phyloP scores from a whole-genome alignment of 768 basidiomycete genomes.

The Leccinum subtestaceum region DNA sequence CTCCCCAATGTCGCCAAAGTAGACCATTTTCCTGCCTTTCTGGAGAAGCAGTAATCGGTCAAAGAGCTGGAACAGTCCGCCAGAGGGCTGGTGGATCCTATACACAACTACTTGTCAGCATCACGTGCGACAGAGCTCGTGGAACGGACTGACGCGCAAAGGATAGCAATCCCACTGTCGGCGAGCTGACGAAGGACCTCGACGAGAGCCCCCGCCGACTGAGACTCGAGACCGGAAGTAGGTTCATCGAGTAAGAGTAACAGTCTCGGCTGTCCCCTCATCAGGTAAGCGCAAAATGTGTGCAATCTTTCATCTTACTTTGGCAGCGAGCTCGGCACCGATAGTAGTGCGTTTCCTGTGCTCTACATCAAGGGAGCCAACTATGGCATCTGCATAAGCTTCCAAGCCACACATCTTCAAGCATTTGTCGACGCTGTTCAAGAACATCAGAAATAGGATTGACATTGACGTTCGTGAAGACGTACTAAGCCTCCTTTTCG shows the following conservation, averaged over 20 bases:
- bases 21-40: conserved; percentile 60
- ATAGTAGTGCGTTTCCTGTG: conserved; percentile 58
- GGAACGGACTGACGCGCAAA: conserved; percentile 44
- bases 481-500: conserved; percentile 81
- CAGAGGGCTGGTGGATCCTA: conserved; percentile 38
- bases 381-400: conserved; percentile 57
- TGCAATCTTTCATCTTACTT: conserved; percentile 25
- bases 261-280: conserved; percentile 25
- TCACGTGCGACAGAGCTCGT: too few relatives aligned
- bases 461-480: conserved; percentile 6
- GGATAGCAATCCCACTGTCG: conserved; percentile 48
- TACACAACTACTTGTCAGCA: not conserved
- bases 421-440: conserved; percentile 48
- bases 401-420: conserved; percentile 68
- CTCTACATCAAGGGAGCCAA: conserved; percentile 52
- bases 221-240: too few relatives aligned
- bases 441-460: not conserved
- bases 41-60: conserved; percentile 50
- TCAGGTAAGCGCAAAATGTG: not conserved
- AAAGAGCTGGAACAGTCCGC: conserved; percentile 49
- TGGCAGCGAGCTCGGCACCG: conserved; percentile 58
- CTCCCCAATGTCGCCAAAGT: conserved; percentile 50
- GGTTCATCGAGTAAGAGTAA: too few relatives aligned
- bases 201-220: too few relatives aligned
- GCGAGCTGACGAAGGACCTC: too few relatives aligned